phyloP scores from a whole-genome alignment of 164 flowering plant genomes.

The Nymphaea thermarum region DNA sequence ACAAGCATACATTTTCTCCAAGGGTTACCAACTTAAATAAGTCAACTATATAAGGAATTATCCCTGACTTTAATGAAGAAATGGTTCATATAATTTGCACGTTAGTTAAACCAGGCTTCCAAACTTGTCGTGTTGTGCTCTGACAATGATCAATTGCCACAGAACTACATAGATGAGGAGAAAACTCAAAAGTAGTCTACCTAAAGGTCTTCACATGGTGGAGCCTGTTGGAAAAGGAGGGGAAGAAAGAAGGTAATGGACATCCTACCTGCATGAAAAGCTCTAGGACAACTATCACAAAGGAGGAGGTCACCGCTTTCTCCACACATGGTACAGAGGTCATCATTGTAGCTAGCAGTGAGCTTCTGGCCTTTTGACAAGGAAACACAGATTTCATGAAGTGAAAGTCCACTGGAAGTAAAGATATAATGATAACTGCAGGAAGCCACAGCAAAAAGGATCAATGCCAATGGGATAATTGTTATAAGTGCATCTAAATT shows the following conservation, averaged over 20 bases:
- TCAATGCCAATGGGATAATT: background rate
- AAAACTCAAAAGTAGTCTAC: no score
- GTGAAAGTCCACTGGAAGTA: slow-evolving; percentile 63
- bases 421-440: slow-evolving; percentile 86
- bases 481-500: background rate
- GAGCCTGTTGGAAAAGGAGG: background rate
- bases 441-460: slow-evolving; percentile 2
- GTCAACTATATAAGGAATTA: no score
- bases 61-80: no score
- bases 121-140: no score
- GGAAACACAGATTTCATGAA: slow-evolving; percentile 75
- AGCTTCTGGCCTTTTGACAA: slow-evolving; percentile 58
- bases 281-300: slow-evolving; percentile 70
- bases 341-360: slow-evolving; percentile 47
- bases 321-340: slow-evolving; percentile 78
- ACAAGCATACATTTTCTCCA: no score
- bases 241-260: background rate
- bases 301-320: slow-evolving; percentile 56
- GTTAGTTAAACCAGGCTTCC: no score
- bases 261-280: slow-evolving; percentile 58
- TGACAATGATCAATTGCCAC: no score
- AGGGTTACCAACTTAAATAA: no score
- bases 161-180: no score
- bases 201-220: no score
- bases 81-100: no score